phyloP scores from a whole-genome alignment of 1,139 yeast genomes.

The Pichia sp. region DNA sequence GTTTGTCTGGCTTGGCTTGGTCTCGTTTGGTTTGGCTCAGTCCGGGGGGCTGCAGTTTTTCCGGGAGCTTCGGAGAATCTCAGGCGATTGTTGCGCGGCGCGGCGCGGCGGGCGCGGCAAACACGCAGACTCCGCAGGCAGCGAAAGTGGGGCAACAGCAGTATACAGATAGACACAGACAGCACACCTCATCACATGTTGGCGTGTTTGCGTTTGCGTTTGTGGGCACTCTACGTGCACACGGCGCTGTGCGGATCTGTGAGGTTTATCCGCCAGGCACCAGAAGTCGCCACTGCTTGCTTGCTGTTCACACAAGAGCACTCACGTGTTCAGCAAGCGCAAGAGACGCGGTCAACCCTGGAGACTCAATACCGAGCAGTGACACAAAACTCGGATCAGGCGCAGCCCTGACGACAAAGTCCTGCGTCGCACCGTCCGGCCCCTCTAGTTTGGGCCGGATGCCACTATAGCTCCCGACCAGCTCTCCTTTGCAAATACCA shows the following conservation, averaged over 20 bases:
- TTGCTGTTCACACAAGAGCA: not conserved
- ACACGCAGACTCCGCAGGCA: too few relatives aligned
- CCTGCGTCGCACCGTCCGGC: conserved; percentile 49
- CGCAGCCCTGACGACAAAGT: conserved; percentile 55
- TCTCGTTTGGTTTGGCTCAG: too few relatives aligned
- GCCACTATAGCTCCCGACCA: conserved; percentile 70
- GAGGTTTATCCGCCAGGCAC: not conserved
- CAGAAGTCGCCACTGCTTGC: not conserved
- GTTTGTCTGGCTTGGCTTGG: too few relatives aligned
- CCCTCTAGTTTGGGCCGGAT: conserved; percentile 69
- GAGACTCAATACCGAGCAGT: conserved; percentile 79
- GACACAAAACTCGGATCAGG: conserved; percentile 55
- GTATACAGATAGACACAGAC: too few relatives aligned
- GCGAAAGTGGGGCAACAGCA: not conserved
- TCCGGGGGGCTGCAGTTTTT: not conserved
- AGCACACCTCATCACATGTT: too few relatives aligned
- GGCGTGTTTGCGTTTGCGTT: too few relatives aligned
- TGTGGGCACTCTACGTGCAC: too few relatives aligned
- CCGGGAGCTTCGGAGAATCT: not conserved
- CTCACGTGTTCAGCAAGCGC: conserved; percentile 49
- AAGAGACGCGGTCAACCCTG: conserved; percentile 77
- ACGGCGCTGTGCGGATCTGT: too few relatives aligned
- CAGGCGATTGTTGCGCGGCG: too few relatives aligned
- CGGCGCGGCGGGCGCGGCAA: too few relatives aligned
- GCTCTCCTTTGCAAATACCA: conserved; percentile 39